These are phyloP conservation scores for Eucalyptus sp. DNA, from an alignment of 345 rosid genomes.

Conservation along the genomic window DNA sequence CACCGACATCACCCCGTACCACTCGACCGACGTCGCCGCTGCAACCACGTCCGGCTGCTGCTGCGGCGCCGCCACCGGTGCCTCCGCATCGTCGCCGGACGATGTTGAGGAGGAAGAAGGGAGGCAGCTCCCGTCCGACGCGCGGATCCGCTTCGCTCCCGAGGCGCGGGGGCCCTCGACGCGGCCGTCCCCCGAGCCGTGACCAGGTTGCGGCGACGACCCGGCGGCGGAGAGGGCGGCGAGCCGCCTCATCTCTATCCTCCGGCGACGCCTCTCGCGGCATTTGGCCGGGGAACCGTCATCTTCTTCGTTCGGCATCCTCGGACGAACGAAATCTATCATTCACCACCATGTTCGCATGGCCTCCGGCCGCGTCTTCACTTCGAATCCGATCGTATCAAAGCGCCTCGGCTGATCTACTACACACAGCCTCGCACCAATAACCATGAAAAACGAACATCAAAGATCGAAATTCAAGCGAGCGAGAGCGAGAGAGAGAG, in stretches of 20 bases:
- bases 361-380: neutral
- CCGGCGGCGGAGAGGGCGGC: neutral
- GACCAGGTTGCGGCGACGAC: neutral
- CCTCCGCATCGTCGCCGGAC: neutral
- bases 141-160: slow-evolving; percentile 10
- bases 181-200: neutral
- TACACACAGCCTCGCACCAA: neutral
- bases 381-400: neutral
- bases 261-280: slow-evolving; percentile 37
- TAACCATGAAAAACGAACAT: neutral
- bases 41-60: neutral
- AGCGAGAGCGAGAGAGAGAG: neutral
- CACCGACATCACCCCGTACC: slow-evolving; percentile 40
- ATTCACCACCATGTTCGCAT: neutral
- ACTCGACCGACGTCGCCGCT: neutral
- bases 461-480: neutral
- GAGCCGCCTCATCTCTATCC: slow-evolving; percentile 49
- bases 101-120: neutral
- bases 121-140: neutral
- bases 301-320: slow-evolving; percentile 10
- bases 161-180: neutral
- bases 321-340: neutral
- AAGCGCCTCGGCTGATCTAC: neutral
- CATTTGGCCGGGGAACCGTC: slow-evolving; percentile 36
- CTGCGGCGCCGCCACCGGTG: neutral